Conservation (phyloP, 129 eudicot species). For the Flaveria robusta region DNA sequence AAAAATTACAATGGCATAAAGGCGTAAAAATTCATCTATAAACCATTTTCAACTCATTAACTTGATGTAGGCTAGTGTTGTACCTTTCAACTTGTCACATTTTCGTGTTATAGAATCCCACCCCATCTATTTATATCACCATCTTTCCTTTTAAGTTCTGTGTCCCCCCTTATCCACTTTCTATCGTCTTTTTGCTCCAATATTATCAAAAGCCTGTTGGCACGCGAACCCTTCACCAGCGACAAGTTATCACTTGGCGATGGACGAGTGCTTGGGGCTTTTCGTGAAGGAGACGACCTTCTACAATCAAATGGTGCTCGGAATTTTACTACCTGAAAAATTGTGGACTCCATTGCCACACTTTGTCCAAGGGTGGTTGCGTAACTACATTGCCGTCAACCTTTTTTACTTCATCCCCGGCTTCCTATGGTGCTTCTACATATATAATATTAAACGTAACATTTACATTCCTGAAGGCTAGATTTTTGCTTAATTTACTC, state of each 20-base stretch:
- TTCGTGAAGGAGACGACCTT: constrained; percentile 69
- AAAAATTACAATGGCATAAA: too few relatives aligned
- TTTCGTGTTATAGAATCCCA: too few relatives aligned
- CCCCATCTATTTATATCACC: too few relatives aligned
- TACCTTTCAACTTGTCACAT: too few relatives aligned
- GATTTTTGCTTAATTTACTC: too few relatives aligned
- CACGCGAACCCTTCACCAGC: too few relatives aligned
- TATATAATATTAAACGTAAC: constrained; percentile 65
- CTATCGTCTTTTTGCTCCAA: neutral
- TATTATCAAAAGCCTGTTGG: too few relatives aligned
- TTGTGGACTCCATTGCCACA: constrained; percentile 67
- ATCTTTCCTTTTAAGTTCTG: too few relatives aligned
- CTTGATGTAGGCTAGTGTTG: too few relatives aligned
- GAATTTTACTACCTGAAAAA: constrained; percentile 52
- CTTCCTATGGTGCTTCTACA: constrained; percentile 74
- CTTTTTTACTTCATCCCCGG: constrained; percentile 65
- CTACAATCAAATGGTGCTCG: constrained; percentile 64
- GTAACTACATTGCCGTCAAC: constrained; percentile 71
- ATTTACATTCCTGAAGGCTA: constrained; percentile 86
- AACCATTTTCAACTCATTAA: too few relatives aligned
- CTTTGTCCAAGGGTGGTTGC: constrained; percentile 68
- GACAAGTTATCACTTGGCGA: neutral
- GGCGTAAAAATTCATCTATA: too few relatives aligned
- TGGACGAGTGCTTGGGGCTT: constrained; percentile 38
- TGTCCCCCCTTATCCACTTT: too few relatives aligned